Evolutionary conservation across 2,329 filamentous ascomycete species (phyloP).

Genomic region (Cladorrhinum sp.): DNA sequence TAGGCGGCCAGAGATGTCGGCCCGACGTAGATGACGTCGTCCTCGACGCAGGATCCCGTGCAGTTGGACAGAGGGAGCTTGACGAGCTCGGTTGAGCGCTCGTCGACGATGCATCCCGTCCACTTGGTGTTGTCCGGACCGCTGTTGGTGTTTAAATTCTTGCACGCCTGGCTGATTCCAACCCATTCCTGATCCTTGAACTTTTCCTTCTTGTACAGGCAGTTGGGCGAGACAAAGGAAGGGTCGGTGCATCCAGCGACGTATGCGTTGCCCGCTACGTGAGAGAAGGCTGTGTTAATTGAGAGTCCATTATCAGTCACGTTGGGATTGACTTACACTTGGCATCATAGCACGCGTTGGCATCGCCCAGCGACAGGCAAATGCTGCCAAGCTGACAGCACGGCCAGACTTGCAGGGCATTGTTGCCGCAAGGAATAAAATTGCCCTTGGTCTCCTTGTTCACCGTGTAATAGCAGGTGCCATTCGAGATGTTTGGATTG

Average conservation of each 20-base stretch:
- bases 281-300: neutral
- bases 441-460: slow-evolving; percentile 17
- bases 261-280: slow-evolving; percentile 18
- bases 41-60: slow-evolving; percentile 18
- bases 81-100: slow-evolving; percentile 15
- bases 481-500: slow-evolving; percentile 19
- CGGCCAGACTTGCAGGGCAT: slow-evolving; percentile 16
- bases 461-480: slow-evolving; percentile 20
- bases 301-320: neutral
- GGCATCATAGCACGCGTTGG: slow-evolving; percentile 18
- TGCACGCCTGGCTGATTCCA: slow-evolving; percentile 21
- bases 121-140: slow-evolving; percentile 9
- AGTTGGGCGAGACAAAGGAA: slow-evolving; percentile 18
- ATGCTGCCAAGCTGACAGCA: slow-evolving; percentile 18
- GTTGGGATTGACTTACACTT: slow-evolving; percentile 4
- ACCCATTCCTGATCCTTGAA: slow-evolving; percentile 21
- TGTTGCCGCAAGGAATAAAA: slow-evolving; percentile 19
- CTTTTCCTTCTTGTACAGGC: slow-evolving; percentile 11
- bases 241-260: slow-evolving; percentile 21
- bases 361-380: slow-evolving; percentile 17
- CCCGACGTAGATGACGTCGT: slow-evolving; percentile 16
- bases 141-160: slow-evolving; percentile 12
- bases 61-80: slow-evolving; percentile 18
- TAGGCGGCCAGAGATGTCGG: slow-evolving; percentile 17
- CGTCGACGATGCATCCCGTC: slow-evolving; percentile 16